Base-by-base conservation (phyloP, 2,329 filamentous ascomycete species). In the Massarina eburnea region DNA sequence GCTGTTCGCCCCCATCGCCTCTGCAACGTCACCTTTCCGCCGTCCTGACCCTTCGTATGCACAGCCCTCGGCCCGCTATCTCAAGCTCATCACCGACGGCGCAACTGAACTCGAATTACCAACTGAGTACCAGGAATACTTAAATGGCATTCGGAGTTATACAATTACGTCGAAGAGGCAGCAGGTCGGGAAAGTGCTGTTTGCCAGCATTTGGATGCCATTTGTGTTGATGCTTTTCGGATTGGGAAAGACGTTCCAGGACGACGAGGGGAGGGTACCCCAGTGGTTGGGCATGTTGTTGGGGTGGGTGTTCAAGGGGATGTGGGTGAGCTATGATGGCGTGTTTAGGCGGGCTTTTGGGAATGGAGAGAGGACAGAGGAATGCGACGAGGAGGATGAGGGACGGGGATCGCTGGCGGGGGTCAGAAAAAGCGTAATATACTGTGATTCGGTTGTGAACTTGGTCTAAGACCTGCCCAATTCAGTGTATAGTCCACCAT, bases 51-150 rank as follows among this genome's bases (percentile, higher is more conserved):
- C 83, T 1, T 78, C 79, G 46, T 91, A 92, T 60, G 88, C 91
- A 0, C 89, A 96, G 70, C 81, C 94, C 0, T 95, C 89, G 2
- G 77, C 82, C 34, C 84, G 94, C 10, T 97, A 99, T 67, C 75
- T 96, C 19, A 85, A 86, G 49, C 79, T 96, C 40, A 81, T 99
- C 57, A 82, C 79, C 12, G 81, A 86, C 54, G 94, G 94, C 14
- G 91, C 89, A 0, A 73, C 75, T 2, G 91, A 97, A 67, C 87
- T 94, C 64, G 76, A 78, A n/a, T 77, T 99, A 1, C 94, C 94
- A 0, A 71, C 78, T 4, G 84, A 88, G 43, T 99, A 96, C 64
- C 84, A 84, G 57, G 73, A 74, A 1, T 95, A 91, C 67, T 77
- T 99, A 3, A 73, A 79, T 7, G 72, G 78, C 12, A 76, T 96